Conservation (phyloP, 805 yeast genomes). For the Starmerella etchellsii region DNA sequence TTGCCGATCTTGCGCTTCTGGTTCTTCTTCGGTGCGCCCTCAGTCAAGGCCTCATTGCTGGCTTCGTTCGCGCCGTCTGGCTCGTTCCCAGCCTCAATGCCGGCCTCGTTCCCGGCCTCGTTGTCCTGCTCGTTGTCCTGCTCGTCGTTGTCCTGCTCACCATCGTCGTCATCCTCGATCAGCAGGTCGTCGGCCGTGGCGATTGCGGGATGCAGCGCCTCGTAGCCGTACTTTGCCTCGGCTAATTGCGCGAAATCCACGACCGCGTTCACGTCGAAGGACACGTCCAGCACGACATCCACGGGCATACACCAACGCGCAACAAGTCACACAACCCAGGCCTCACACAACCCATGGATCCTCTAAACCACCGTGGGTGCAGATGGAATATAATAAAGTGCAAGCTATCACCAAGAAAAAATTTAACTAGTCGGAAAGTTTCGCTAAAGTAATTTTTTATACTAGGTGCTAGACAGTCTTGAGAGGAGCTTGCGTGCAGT, state of each 20-base stretch:
- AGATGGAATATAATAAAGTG: too few species aligned
- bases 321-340: too few species aligned
- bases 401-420: too few species aligned
- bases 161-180: constrained; percentile 40
- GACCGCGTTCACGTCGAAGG: constrained; percentile 32
- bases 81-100: neutral
- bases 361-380: too few species aligned
- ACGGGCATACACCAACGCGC: too few species aligned
- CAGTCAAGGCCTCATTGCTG: neutral
- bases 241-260: constrained; percentile 58
- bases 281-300: constrained; percentile 15
- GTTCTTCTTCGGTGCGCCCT: constrained; percentile 7
- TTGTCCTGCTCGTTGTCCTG: constrained; percentile 24
- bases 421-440: too few species aligned
- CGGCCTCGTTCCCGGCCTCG: constrained; percentile 18
- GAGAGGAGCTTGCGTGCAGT: too few species aligned
- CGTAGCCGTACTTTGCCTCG: constrained; percentile 78
- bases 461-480: too few species aligned
- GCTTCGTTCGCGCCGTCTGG: neutral
- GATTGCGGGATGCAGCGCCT: constrained; percentile 55
- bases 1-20: constrained; percentile 29
- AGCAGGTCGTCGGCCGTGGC: constrained; percentile 39
- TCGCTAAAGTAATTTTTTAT: too few species aligned
- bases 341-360: too few species aligned
- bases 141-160: constrained; percentile 36